Evolutionary conservation across 306 rosid genomes (phyloP).

Genomic region (Lupinus albus): DNA sequence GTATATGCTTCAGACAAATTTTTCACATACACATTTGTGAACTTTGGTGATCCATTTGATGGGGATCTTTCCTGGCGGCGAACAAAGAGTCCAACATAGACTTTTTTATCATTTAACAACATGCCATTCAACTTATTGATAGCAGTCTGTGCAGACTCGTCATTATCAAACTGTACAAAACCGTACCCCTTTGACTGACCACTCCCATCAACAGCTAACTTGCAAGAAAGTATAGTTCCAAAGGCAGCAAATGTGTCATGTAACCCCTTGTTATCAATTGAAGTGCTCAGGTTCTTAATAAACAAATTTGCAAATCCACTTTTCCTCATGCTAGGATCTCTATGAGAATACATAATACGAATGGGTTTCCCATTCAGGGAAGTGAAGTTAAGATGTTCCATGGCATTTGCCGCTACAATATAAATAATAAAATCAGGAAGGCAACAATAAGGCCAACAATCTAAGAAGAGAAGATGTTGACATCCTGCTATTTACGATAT

Average conservation of each 20-base stretch:
- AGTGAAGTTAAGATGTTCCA: constrained; percentile 40
- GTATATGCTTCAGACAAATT: constrained; percentile 1
- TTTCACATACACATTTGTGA: background rate
- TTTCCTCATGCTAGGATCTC: background rate
- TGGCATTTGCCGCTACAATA: constrained; percentile 64
- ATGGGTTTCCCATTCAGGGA: background rate
- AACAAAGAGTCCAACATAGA: background rate
- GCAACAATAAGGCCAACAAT: constrained; percentile 3
- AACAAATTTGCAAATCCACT: background rate
- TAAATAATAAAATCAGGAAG: constrained; percentile 17
- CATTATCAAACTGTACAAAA: background rate
- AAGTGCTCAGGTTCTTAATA: background rate
- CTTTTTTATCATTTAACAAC: background rate
- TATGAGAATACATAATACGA: background rate
- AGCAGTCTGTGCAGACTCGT: background rate
- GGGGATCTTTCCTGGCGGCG: background rate
- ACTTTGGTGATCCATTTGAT: background rate
- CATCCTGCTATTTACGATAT: background rate
- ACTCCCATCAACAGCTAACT: background rate
- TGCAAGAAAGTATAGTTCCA: background rate
- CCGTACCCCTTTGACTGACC: background rate
- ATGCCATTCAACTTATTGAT: background rate
- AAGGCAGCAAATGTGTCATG: background rate
- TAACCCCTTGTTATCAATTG: background rate
- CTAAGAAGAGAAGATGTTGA: background rate